Evolutionary conservation across 176 grass and related monocot species (phyloP), one percentile per base, ranked within the genome.

Genomic region (Stipa capillata): DNA sequence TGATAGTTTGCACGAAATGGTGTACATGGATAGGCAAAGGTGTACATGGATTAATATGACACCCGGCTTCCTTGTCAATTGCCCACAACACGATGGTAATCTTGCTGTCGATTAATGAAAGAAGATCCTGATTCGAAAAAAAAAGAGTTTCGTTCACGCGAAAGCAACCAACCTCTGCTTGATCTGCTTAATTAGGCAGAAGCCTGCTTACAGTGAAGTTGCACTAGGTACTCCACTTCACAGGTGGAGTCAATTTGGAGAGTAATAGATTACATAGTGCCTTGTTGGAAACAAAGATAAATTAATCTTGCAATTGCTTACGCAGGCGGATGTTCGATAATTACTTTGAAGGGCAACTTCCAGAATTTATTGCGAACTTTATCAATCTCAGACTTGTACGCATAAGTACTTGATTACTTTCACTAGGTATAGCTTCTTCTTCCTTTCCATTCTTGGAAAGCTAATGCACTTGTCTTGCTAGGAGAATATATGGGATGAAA

Each of bases 281-380:
- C 41, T 50, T 36, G 39, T 50, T 11, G n/a, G 8, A 33, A 65
- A 35, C 33, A 85, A 76, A 56, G 36, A 74, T 34, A 2, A 35
- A 49, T n/a, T 76, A 28, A 41, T n/a, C 20, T 32, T 39, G 0
- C 79, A 31, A 49, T 28, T 86, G 8, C 35, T 62, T 73, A 40
- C 82, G 79, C 79, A 89, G 86, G 68, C 86, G 90, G 90, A 85
- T 82, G 59, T 92, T 92, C 42, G 90, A 92, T 72, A 92, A 86
- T 77, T 17, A 84, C 49, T 80, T 92, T 9, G 44, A 66, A 59
- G 90, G 83, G 47, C 2, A 3, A 59, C 10, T 92, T 75, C 90
- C 90, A 28, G 47, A 73, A 52, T 79, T 76, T 66, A 80, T 92
- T 72, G 79, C 77, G 2, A 77, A 79, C 18, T 80, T 92, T 8